Conservation (phyloP, 768 basidiomycete species). For the Naganishia onofrii region DNA sequence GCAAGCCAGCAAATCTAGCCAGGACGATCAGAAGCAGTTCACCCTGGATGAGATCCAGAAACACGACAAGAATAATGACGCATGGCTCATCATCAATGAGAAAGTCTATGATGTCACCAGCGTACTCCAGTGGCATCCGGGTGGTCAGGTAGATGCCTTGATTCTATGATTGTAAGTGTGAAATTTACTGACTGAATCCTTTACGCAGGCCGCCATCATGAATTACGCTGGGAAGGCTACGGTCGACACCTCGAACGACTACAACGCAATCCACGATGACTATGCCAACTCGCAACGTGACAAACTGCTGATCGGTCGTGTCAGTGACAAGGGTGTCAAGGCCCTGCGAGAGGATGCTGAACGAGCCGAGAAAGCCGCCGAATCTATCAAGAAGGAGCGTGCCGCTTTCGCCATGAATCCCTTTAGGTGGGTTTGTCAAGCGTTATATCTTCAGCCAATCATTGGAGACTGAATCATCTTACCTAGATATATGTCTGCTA, state of each 20-base stretch:
- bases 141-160: conserved; percentile 5
- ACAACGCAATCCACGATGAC: conserved; percentile 29
- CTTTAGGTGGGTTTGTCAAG: conserved; percentile 10
- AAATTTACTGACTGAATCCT: neutral
- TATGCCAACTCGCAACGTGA: conserved; percentile 31
- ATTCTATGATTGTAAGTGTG: neutral
- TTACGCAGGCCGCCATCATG: conserved; percentile 25
- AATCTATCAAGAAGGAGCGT: conserved; percentile 23
- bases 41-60: conserved; percentile 31
- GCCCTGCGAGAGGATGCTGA: conserved; percentile 28
- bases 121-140: conserved; percentile 28
- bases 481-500: conserved; percentile 19
- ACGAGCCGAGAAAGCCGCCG: conserved; percentile 20
- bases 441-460: neutral
- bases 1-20: neutral
- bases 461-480: neutral
- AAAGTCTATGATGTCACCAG: conserved; percentile 31
- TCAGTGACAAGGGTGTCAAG: conserved; percentile 29
- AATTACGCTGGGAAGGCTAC: conserved; percentile 31
- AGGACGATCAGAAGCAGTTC: conserved; percentile 28
- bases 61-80: conserved; percentile 28
- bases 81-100: conserved; percentile 30
- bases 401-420: conserved; percentile 23
- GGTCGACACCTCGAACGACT: conserved; percentile 26
- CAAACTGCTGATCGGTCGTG: conserved; percentile 28